These are phyloP conservation scores for Rhodomyrtus psidioides DNA, from an alignment of 441 rosid genomes.

Conservation along the genomic window DNA sequence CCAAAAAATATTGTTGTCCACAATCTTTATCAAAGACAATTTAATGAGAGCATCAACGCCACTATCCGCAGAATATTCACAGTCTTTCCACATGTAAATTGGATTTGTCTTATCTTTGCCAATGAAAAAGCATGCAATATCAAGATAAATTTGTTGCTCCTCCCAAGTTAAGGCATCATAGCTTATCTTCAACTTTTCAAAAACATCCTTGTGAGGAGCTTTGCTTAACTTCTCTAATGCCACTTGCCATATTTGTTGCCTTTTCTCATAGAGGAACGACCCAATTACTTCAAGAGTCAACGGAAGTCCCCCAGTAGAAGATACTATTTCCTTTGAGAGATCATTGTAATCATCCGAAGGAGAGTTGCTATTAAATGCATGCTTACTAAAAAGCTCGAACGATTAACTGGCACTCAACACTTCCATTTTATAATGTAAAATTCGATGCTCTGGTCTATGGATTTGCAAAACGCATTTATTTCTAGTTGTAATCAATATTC, in stretches of 20 bases:
- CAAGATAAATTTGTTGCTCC: not conserved
- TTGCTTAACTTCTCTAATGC: not conserved
- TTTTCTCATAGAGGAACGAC: not conserved
- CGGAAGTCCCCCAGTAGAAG: not conserved
- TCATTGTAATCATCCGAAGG: not conserved
- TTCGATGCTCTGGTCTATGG: too few relatives aligned
- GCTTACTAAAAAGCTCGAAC: too few relatives aligned
- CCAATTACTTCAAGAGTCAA: not conserved
- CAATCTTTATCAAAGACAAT: not conserved
- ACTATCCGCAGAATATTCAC: not conserved
- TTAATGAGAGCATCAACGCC: not conserved
- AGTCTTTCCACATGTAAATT: not conserved
- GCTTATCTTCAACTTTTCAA: not conserved
- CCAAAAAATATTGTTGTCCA: too few relatives aligned
- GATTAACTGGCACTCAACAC: too few relatives aligned
- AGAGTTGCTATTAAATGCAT: not conserved
- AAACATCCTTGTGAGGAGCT: not conserved
- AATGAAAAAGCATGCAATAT: not conserved
- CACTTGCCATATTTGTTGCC: not conserved
- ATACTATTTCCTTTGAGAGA: not conserved
- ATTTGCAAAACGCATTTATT: too few relatives aligned
- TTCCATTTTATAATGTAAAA: too few relatives aligned
- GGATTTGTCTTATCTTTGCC: not conserved
- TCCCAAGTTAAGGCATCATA: too few relatives aligned
- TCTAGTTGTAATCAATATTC: too few relatives aligned